Evolutionary conservation across 129 eudicot genomes (phyloP).

Genomic region (Saussurea involucrata): DNA sequence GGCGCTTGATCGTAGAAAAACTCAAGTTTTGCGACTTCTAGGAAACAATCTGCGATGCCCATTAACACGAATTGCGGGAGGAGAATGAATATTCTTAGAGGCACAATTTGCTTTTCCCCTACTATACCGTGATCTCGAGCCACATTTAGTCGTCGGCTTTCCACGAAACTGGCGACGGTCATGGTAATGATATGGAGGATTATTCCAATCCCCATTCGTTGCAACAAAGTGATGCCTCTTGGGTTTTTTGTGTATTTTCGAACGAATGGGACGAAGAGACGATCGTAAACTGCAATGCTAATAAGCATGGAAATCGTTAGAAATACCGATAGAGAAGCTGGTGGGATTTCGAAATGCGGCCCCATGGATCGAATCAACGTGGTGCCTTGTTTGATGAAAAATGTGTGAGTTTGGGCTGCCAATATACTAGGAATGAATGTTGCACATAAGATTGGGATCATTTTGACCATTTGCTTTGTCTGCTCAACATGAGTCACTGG

Average conservation of each 20-base stretch:
- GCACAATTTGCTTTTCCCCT: conserved; percentile 39
- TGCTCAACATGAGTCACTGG: conserved; percentile 69
- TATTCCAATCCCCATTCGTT: conserved; percentile 60
- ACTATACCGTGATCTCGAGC: conserved; percentile 36
- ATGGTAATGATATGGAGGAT: conserved; percentile 43
- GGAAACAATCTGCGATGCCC: conserved; percentile 58
- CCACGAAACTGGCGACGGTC: conserved; percentile 40
- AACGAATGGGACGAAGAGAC: conserved; percentile 42
- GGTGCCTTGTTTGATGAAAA: conserved; percentile 65
- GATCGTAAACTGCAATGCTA: conserved; percentile 47
- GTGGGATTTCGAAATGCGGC: conserved; percentile 54
- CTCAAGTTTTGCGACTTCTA: conserved; percentile 67
- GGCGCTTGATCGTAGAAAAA: conserved; percentile 87
- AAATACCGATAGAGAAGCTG: conserved; percentile 56
- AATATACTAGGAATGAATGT: conserved; percentile 45
- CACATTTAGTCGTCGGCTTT: conserved; percentile 41
- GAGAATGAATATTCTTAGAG: conserved; percentile 55
- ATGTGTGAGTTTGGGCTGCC: conserved; percentile 40
- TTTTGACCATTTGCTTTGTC: conserved; percentile 60
- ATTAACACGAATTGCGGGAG: conserved; percentile 57
- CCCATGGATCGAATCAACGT: conserved; percentile 52
- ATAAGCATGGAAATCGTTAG: conserved; percentile 54
- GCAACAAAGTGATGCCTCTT: conserved; percentile 61
- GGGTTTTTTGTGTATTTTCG: conserved; percentile 58
- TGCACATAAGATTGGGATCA: conserved; percentile 45